Evolutionary conservation across 1,284 basidiomycete genomes (phyloP).

Genomic region (Cutaneotrichosporon mucoides): DNA sequence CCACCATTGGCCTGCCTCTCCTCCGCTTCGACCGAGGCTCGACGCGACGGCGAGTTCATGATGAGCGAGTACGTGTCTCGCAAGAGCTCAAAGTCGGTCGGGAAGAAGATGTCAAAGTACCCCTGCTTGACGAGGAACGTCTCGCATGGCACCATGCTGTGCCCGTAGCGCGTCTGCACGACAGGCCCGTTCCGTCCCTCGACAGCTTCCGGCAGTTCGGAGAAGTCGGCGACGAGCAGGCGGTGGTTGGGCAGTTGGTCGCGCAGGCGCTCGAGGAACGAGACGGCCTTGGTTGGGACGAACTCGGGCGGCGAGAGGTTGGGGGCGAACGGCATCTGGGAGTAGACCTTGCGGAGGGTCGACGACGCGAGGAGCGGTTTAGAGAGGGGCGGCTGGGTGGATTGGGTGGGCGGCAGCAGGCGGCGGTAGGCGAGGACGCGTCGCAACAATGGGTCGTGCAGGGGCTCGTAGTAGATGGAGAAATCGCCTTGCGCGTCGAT

Average conservation of each 20-base stretch:
- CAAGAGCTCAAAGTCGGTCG: slow-evolving; percentile 81
- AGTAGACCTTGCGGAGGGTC: slow-evolving; percentile 60
- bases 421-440: slow-evolving; percentile 59
- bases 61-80: slow-evolving; percentile 82
- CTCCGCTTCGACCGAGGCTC: slow-evolving; percentile 8
- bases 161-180: slow-evolving; percentile 86
- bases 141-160: slow-evolving; percentile 79
- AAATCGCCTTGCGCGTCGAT: slow-evolving; percentile 83
- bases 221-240: slow-evolving; percentile 89
- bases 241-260: slow-evolving; percentile 84
- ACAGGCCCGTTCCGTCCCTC: slow-evolving; percentile 82
- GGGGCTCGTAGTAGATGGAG: slow-evolving; percentile 73
- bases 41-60: slow-evolving; percentile 51
- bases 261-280: slow-evolving; percentile 77
- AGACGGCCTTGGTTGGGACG: slow-evolving; percentile 86
- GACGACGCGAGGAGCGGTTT: slow-evolving; percentile 38
- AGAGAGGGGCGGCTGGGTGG: slow-evolving; percentile 33
- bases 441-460: slow-evolving; percentile 83
- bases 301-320: slow-evolving; percentile 91
- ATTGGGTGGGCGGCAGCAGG: slow-evolving; percentile 57
- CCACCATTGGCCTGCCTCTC: background rate
- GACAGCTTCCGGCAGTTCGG: slow-evolving; percentile 78
- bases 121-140: slow-evolving; percentile 92
- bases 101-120: slow-evolving; percentile 99
- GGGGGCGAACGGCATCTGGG: slow-evolving; percentile 76